Evolutionary conservation across 2,329 filamentous ascomycete species (phyloP).

Genomic region (Neocucurbitaria cava): DNA sequence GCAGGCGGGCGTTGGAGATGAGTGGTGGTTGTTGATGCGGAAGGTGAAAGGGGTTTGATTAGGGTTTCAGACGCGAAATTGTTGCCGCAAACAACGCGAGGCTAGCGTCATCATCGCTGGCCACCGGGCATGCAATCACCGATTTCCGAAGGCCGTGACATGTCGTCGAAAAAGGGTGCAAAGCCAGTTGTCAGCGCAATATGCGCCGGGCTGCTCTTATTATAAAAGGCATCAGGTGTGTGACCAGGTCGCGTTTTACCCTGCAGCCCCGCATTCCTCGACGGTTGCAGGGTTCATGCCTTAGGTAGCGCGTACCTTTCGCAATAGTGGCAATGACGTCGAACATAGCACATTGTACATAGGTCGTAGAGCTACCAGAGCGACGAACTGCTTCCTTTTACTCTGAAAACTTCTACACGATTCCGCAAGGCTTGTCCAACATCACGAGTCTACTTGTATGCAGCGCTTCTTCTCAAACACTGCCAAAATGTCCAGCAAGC

Average conservation of each 20-base stretch:
- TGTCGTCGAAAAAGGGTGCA: background rate
- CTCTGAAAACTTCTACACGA: background rate
- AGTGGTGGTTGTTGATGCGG: slow-evolving; percentile 34
- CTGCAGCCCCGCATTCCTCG: slow-evolving; percentile 16
- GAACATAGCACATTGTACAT: background rate
- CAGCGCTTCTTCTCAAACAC: slow-evolving; percentile 36
- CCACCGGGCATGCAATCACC: slow-evolving; percentile 4
- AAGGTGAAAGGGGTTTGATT: slow-evolving; percentile 36
- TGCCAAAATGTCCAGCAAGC: slow-evolving; percentile 43
- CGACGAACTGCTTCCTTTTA: background rate
- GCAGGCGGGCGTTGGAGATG: slow-evolving; percentile 26
- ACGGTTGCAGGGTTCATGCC: slow-evolving; percentile 9
- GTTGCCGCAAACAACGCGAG: slow-evolving; percentile 31
- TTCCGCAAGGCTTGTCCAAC: background rate
- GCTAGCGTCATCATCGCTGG: slow-evolving; percentile 27
- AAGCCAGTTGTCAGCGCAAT: background rate
- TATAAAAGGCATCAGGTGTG: background rate
- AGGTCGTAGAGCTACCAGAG: background rate
- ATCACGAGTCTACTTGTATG: slow-evolving; percentile 11
- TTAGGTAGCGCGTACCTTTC: slow-evolving; percentile 7
- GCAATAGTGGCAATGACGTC: slow-evolving; percentile 13
- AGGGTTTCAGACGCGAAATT: slow-evolving; percentile 35
- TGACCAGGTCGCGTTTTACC: slow-evolving; percentile 3
- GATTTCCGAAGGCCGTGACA: slow-evolving; percentile 7
- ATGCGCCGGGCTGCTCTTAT: background rate